Conservation (phyloP, 129 eudicot species). For the Pseudognaphalium luteoalbum region DNA sequence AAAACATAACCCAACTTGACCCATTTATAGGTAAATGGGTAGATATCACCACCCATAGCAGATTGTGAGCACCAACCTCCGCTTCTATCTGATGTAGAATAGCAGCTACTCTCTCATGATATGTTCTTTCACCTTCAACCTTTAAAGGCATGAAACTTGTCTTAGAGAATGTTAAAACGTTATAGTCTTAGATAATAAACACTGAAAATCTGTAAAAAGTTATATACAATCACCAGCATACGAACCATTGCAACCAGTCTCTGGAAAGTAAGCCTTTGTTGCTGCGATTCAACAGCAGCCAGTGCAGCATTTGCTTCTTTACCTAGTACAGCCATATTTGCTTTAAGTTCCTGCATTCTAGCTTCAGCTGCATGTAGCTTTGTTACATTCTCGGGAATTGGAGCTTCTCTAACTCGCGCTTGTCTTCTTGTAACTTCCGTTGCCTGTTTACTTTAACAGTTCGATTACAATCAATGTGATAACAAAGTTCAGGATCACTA, state of each 20-base stretch:
- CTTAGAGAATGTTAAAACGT: slow-evolving; percentile 11
- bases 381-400: slow-evolving; percentile 83
- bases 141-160: slow-evolving; percentile 21
- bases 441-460: slow-evolving; percentile 67
- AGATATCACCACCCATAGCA: not conserved
- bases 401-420: slow-evolving; percentile 91
- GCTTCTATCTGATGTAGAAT: slow-evolving; percentile 91
- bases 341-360: slow-evolving; percentile 91
- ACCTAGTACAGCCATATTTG: slow-evolving; percentile 96
- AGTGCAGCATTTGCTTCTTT: slow-evolving; percentile 96
- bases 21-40: slow-evolving; percentile 19
- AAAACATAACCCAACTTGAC: slow-evolving; percentile 2
- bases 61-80: slow-evolving; percentile 56
- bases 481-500: slow-evolving; percentile 21
- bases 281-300: slow-evolving; percentile 95
- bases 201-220: not conserved
- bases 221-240: not conserved
- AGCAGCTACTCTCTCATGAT: slow-evolving; percentile 91
- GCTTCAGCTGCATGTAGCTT: slow-evolving; percentile 96
- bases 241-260: slow-evolving; percentile 93
- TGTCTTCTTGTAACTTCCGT: slow-evolving; percentile 85
- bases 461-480: slow-evolving; percentile 28
- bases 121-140: slow-evolving; percentile 95
- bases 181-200: slow-evolving; percentile 5
- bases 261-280: slow-evolving; percentile 91